phyloP scores from a whole-genome alignment of 73 alveolate species.

The Stentor roeselii region DNA sequence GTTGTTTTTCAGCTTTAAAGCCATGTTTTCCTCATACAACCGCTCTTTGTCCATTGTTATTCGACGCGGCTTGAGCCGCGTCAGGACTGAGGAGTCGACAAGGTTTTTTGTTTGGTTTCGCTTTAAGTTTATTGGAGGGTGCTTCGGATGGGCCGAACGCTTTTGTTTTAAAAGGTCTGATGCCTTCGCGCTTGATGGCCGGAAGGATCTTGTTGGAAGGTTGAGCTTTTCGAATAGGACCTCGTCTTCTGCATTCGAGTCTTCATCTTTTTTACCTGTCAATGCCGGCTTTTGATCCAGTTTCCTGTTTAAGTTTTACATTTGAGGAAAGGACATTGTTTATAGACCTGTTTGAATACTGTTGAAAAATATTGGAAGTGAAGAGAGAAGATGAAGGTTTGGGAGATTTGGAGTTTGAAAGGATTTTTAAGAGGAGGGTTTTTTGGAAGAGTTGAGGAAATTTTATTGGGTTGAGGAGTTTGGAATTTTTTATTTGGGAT shows the following conservation, averaged over 20 bases:
- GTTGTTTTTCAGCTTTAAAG: slow-evolving; percentile 30
- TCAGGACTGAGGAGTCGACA: neutral
- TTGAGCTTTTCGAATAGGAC: too few relatives aligned
- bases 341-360: too few relatives aligned
- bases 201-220: neutral
- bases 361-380: too few relatives aligned
- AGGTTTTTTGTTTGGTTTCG: neutral
- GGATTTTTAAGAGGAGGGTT: too few relatives aligned
- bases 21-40: slow-evolving; percentile 38
- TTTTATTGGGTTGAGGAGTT: too few relatives aligned
- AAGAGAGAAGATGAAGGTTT: too few relatives aligned
- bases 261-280: neutral
- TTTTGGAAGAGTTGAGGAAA: too few relatives aligned
- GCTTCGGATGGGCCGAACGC: neutral
- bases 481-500: too few relatives aligned
- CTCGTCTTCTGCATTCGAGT: neutral
- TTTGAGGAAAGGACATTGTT: neutral
- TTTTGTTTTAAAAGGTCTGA: neutral
- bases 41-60: slow-evolving; percentile 17
- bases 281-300: neutral
- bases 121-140: neutral
- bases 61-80: neutral
- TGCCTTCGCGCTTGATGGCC: neutral
- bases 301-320: neutral
- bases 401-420: too few relatives aligned